Conservation (phyloP, 805 yeast genomes). For the Suhomyces emberorum region DNA sequence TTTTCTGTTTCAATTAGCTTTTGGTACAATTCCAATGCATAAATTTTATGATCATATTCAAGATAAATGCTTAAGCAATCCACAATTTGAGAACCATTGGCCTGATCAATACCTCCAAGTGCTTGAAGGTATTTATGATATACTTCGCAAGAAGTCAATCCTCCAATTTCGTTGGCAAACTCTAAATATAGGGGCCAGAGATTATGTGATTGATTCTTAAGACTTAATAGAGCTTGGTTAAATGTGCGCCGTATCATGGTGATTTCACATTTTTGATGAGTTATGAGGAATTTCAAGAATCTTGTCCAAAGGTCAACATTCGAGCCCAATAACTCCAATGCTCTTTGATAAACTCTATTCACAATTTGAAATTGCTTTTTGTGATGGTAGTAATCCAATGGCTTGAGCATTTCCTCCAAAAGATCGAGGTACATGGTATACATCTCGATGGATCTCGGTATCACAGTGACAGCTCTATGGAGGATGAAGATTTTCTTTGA, state of each 20-base stretch:
- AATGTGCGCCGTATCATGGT: conserved; percentile 42
- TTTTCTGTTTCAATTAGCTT: neutral
- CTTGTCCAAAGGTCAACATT: conserved; percentile 52
- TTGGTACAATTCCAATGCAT: neutral
- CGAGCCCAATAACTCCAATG: conserved; percentile 41
- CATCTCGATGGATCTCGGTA: conserved; percentile 48
- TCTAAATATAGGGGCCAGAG: conserved; percentile 52
- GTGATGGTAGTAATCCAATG: conserved; percentile 24
- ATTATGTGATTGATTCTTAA: conserved; percentile 41
- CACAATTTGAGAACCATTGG: conserved; percentile 27
- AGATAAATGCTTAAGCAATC: conserved; percentile 28
- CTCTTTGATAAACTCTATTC: conserved; percentile 45
- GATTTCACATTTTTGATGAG: conserved; percentile 27
- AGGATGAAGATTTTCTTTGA: conserved; percentile 44
- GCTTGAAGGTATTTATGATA: conserved; percentile 30
- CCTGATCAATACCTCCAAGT: neutral
- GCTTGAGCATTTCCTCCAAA: conserved; percentile 16
- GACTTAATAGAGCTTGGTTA: conserved; percentile 45
- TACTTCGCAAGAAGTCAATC: conserved; percentile 30
- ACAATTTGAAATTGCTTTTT: conserved; percentile 30
- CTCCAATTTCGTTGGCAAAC: conserved; percentile 47
- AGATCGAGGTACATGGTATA: conserved; percentile 52
- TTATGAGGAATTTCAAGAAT: conserved; percentile 43
- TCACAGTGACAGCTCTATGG: conserved; percentile 47
- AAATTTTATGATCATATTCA: conserved; percentile 22